phyloP scores from a whole-genome alignment of 148 eudicot genomes.

The Heliosperma pusillum region DNA sequence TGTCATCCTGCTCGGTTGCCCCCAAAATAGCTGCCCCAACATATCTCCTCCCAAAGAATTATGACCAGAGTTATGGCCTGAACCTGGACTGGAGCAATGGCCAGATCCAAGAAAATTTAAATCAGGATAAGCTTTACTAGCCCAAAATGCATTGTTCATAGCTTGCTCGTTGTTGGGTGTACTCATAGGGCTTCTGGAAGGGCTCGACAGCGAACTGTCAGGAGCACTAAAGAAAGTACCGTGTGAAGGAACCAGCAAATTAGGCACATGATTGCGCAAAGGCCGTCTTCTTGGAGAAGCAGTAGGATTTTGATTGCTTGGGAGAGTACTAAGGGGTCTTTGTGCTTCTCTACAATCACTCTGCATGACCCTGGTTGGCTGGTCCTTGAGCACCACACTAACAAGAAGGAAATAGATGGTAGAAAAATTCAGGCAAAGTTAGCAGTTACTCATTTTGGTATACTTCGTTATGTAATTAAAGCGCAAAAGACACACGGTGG shows the following conservation, averaged over 20 bases:
- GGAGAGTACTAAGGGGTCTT: slow-evolving; percentile 40
- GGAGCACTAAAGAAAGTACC: slow-evolving; percentile 81
- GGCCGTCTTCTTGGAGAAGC: slow-evolving; percentile 58
- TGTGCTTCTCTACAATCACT: slow-evolving; percentile 40
- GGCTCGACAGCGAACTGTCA: slow-evolving; percentile 92
- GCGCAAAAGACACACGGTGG: neutral
- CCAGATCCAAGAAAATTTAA: slow-evolving; percentile 80
- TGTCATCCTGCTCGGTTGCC: slow-evolving; percentile 79
- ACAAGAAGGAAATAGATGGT: slow-evolving; percentile 19
- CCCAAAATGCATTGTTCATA: slow-evolving; percentile 56
- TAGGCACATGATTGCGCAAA: slow-evolving; percentile 62
- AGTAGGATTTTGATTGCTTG: slow-evolving; percentile 38
- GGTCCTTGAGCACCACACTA: slow-evolving; percentile 55
- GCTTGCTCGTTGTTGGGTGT: slow-evolving; percentile 62
- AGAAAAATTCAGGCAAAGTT: slow-evolving; percentile 11
- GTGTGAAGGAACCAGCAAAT: slow-evolving; percentile 62
- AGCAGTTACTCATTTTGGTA: neutral
- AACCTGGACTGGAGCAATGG: slow-evolving; percentile 97
- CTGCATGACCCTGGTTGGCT: slow-evolving; percentile 29
- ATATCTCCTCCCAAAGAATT: slow-evolving; percentile 96
- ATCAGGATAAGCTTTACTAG: slow-evolving; percentile 71
- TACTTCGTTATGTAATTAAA: neutral
- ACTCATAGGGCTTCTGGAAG: slow-evolving; percentile 93
- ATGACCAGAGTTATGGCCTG: slow-evolving; percentile 93
- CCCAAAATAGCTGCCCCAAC: slow-evolving; percentile 82